Evolutionary conservation across 441 rosid genomes (phyloP).

Genomic region (Pelargonium citronellum): DNA sequence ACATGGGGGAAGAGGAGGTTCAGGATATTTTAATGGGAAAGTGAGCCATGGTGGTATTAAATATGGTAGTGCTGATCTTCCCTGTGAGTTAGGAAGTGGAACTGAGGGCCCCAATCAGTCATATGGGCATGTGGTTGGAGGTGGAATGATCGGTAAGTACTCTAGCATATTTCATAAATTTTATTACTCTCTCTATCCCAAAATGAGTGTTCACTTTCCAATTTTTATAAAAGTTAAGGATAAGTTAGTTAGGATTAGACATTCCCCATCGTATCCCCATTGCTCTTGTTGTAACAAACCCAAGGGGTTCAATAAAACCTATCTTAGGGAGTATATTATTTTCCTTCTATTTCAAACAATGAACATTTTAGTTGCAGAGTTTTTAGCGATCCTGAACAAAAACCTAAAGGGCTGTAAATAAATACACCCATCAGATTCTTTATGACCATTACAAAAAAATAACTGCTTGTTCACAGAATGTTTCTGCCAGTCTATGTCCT

Average conservation of each 20-base stretch:
- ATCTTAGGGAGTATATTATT: background rate
- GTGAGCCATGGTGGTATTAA: constrained; percentile 73
- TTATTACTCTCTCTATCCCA: too few species aligned
- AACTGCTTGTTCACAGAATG: too few species aligned
- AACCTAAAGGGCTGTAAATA: background rate
- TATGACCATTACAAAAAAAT: too few species aligned
- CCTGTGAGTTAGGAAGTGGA: constrained; percentile 98
- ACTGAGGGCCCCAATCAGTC: constrained; percentile 71
- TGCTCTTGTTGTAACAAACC: too few species aligned
- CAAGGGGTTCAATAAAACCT: too few species aligned
- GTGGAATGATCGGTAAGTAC: constrained; percentile 85
- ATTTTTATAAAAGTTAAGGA: too few species aligned
- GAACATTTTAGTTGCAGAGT: background rate
- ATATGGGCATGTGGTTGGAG: constrained; percentile 67
- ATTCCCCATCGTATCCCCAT: too few species aligned
- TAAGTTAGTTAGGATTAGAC: too few species aligned
- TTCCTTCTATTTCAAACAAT: background rate
- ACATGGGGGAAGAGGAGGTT: constrained; percentile 96
- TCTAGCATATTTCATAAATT: too few species aligned
- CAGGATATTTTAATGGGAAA: constrained; percentile 82
- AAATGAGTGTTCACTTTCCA: too few species aligned
- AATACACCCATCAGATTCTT: too few species aligned
- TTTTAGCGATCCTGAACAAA: background rate
- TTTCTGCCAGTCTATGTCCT: too few species aligned
- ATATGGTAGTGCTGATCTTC: constrained; percentile 86